Conservation (phyloP, 345 rosid species). For the Eucalyptus marginata region DNA sequence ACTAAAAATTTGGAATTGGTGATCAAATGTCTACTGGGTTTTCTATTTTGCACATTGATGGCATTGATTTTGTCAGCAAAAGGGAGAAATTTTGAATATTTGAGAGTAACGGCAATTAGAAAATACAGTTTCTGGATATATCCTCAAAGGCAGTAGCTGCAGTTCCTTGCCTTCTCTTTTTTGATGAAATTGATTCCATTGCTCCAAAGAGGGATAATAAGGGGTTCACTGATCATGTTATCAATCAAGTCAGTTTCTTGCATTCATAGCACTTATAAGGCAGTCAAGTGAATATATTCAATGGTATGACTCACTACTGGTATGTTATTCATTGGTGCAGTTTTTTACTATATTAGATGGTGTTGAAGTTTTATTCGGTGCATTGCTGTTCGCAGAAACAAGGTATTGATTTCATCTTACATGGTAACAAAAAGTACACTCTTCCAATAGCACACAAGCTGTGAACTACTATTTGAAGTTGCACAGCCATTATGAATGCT, state of each 20-base stretch:
- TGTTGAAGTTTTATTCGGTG: constrained; percentile 75
- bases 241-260: constrained; percentile 59
- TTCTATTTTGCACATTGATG: neutral
- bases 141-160: constrained; percentile 76
- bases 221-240: constrained; percentile 84
- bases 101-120: neutral
- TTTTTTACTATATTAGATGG: constrained; percentile 87
- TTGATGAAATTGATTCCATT: constrained; percentile 88
- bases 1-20: neutral
- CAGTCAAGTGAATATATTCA: neutral
- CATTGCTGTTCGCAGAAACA: constrained; percentile 77
- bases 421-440: neutral
- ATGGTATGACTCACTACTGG: neutral
- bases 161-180: constrained; percentile 83
- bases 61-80: neutral
- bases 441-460: neutral
- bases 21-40: neutral
- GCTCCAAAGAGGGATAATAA: constrained; percentile 86
- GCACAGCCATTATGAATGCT: neutral
- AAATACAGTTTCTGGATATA: constrained; percentile 19
- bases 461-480: neutral
- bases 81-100: neutral
- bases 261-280: neutral
- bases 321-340: constrained; percentile 9
- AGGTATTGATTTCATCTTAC: constrained; percentile 26